Conservation (phyloP, 2,329 filamentous ascomycete species). For the Monosporascus sp. region DNA sequence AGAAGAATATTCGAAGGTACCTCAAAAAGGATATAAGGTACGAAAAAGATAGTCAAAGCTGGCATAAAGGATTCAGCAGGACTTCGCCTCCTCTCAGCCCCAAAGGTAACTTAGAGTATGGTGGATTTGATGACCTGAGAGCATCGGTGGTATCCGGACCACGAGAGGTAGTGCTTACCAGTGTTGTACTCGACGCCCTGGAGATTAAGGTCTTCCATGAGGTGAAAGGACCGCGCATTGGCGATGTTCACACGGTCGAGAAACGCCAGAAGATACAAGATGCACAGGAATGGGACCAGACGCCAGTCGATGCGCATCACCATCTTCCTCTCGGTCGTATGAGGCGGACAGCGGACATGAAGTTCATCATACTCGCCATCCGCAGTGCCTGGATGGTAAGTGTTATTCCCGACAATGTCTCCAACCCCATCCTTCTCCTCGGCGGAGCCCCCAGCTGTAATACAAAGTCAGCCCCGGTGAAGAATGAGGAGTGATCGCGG, state of each 20-base stretch:
- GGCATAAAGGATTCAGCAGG: conserved; percentile 7
- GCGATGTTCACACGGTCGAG: conserved; percentile 69
- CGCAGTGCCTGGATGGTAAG: conserved; percentile 20
- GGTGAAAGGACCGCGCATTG: conserved; percentile 65
- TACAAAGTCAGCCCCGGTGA: background rate
- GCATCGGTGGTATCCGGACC: too few species aligned
- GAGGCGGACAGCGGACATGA: conserved; percentile 38
- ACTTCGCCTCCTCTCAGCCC: background rate
- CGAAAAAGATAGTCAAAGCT: conserved; percentile 72
- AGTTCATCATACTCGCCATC: conserved; percentile 26
- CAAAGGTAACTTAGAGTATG: too few species aligned
- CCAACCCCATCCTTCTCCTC: conserved; percentile 19
- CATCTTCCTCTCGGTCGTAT: conserved; percentile 59
- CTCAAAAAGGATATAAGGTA: conserved; percentile 68
- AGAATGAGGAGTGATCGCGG: background rate
- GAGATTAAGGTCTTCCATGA: conserved; percentile 58
- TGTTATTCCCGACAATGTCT: conserved; percentile 16
- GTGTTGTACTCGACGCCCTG: conserved; percentile 62
- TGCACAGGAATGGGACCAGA: conserved; percentile 66
- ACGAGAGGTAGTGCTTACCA: conserved; percentile 23
- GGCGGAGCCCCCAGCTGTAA: conserved; percentile 10
- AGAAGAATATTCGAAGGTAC: conserved; percentile 70
- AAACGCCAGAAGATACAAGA: conserved; percentile 43
- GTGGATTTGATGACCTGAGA: too few species aligned
- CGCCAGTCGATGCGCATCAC: conserved; percentile 66